phyloP scores from a whole-genome alignment of 2,329 filamentous ascomycete genomes.

The Hymenoscyphus infarciens region DNA sequence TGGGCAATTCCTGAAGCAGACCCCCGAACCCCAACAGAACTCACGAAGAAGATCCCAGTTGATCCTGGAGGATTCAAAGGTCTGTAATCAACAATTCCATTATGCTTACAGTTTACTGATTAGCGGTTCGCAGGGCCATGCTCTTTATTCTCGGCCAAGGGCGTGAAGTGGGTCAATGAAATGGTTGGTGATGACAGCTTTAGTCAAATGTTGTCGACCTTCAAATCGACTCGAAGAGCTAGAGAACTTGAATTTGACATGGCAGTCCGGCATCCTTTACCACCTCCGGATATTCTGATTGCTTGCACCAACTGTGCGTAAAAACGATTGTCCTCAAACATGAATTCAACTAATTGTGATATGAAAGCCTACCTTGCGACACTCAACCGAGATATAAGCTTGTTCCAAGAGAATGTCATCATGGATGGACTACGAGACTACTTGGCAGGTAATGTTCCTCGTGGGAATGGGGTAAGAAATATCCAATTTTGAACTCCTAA shows the following conservation, averaged over 20 bases:
- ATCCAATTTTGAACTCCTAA: neutral
- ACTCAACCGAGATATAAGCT: constrained; percentile 12
- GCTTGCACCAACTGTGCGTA: constrained; percentile 10
- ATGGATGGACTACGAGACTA: constrained; percentile 14
- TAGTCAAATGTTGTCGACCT: constrained; percentile 11
- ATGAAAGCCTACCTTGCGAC: constrained; percentile 6
- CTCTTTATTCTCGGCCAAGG: constrained; percentile 19
- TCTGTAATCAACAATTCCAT: neutral
- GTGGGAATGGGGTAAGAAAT: constrained; percentile 7
- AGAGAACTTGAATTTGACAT: constrained; percentile 13
- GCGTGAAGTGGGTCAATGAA: constrained; percentile 15
- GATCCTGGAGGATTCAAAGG: constrained; percentile 1
- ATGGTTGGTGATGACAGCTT: constrained; percentile 19
- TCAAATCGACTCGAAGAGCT: constrained; percentile 3
- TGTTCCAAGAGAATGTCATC: constrained; percentile 15
- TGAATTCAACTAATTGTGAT: constrained; percentile 3
- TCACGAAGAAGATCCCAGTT: constrained; percentile 6
- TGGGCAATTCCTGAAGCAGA: constrained; percentile 10
- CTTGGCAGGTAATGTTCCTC: constrained; percentile 9
- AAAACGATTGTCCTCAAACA: neutral
- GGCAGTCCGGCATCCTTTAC: constrained; percentile 11
- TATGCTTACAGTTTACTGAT: neutral
- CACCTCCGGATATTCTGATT: constrained; percentile 10
- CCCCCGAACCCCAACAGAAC: neutral
- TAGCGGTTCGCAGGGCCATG: constrained; percentile 8